These are phyloP conservation scores for Xylariaceae sp. DNA, from an alignment of 2,329 filamentous ascomycete genomes.

Conservation along the genomic window DNA sequence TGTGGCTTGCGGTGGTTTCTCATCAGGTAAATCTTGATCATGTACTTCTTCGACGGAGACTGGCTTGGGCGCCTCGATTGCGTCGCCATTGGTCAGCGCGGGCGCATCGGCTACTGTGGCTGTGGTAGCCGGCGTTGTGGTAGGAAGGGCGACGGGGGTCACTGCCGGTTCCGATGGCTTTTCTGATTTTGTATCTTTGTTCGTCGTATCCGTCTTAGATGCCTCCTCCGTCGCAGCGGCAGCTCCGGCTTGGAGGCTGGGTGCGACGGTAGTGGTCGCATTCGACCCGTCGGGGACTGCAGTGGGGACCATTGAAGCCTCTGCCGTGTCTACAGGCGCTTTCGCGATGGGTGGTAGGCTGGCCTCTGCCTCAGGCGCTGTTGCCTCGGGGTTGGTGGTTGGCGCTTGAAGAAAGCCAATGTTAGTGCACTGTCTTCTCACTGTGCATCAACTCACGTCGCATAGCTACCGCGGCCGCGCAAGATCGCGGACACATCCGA, in stretches of 20 bases:
- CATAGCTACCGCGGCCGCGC: background rate
- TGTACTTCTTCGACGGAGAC: slow-evolving; percentile 25
- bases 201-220: slow-evolving; percentile 15
- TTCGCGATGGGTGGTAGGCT: slow-evolving; percentile 17
- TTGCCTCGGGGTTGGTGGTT: slow-evolving; percentile 16
- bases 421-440: slow-evolving; percentile 24
- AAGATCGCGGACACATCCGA: slow-evolving; percentile 1
- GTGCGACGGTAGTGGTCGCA: slow-evolving; percentile 4
- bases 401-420: slow-evolving; percentile 10
- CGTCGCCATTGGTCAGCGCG: slow-evolving; percentile 13
- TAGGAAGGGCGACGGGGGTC: background rate
- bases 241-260: slow-evolving; percentile 13
- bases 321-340: slow-evolving; percentile 14
- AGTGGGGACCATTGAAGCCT: slow-evolving; percentile 16
- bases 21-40: slow-evolving; percentile 19
- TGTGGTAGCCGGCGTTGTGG: slow-evolving; percentile 8
- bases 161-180: slow-evolving; percentile 12
- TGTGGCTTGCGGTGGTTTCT: slow-evolving; percentile 9
- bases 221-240: slow-evolving; percentile 15
- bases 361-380: slow-evolving; percentile 14
- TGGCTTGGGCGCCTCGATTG: slow-evolving; percentile 22
- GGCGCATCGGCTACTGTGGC: slow-evolving; percentile 9
- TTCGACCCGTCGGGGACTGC: slow-evolving; percentile 6
- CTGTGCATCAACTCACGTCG: slow-evolving; percentile 7
- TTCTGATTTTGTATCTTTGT: slow-evolving; percentile 16